These are phyloP conservation scores for Venturia aucupariae DNA, from an alignment of 2,329 filamentous ascomycete genomes.

Conservation along the genomic window DNA sequence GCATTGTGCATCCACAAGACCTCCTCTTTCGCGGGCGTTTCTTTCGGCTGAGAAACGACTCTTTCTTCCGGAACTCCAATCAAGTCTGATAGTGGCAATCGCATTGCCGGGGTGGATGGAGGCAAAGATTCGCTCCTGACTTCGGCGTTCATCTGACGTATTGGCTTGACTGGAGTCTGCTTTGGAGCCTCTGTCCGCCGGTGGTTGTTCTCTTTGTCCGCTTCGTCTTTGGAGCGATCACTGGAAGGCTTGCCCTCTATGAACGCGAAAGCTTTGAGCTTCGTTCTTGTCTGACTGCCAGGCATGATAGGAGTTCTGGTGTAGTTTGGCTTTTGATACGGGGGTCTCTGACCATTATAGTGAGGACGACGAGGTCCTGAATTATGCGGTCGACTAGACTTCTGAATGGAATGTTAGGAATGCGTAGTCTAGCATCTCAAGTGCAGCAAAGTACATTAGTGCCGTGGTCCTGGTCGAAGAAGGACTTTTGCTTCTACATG, in stretches of 20 bases:
- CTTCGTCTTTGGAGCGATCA: slow-evolving; percentile 20
- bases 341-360: slow-evolving; percentile 18
- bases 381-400: slow-evolving; percentile 22
- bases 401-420: neutral
- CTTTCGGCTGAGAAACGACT: slow-evolving; percentile 31
- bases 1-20: slow-evolving; percentile 47
- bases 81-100: slow-evolving; percentile 50
- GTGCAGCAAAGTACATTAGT: neutral
- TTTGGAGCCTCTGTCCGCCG: neutral
- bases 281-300: slow-evolving; percentile 44
- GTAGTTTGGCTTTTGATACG: slow-evolving; percentile 11
- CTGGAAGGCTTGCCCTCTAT: slow-evolving; percentile 27
- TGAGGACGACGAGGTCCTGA: slow-evolving; percentile 25
- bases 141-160: neutral
- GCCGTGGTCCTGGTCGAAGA: slow-evolving; percentile 38
- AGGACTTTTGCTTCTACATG: slow-evolving; percentile 33
- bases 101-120: slow-evolving; percentile 50
- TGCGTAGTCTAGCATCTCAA: neutral
- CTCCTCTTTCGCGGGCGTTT: slow-evolving; percentile 50
- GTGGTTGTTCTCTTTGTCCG: slow-evolving; percentile 36
- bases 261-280: slow-evolving; percentile 48
- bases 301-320: slow-evolving; percentile 35
- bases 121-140: slow-evolving; percentile 11
- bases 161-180: slow-evolving; percentile 17
- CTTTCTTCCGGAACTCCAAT: slow-evolving; percentile 42